A percentile compares a stretch with the other conserved stretches of the same genome.
phyloP scores from a whole-genome alignment of 495 filamentous ascomycete genomes.

The Daldinia decipiens region DNA sequence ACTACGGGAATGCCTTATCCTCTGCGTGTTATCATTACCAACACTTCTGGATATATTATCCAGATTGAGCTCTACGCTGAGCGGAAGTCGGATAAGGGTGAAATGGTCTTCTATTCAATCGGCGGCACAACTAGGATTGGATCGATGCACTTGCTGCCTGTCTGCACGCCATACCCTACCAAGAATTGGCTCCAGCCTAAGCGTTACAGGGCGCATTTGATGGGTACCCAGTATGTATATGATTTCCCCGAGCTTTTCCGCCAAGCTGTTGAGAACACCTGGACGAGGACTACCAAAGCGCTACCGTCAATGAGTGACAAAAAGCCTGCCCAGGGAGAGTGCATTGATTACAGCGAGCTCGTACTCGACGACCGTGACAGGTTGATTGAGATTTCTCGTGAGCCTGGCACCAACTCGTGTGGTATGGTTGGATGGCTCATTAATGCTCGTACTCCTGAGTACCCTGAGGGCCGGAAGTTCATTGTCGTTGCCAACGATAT shows the following conservation, averaged over 20 bases:
- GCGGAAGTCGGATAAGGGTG: slow-evolving; percentile 94
- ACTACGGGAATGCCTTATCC: slow-evolving; percentile 86
- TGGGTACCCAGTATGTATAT: slow-evolving; percentile 99
- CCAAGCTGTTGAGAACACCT: slow-evolving; percentile 96
- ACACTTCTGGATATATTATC: slow-evolving; percentile 98
- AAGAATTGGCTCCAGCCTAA: slow-evolving; percentile 99
- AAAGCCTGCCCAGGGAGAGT: slow-evolving; percentile 86
- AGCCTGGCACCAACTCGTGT: slow-evolving; percentile 92
- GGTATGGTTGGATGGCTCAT: slow-evolving; percentile 99
- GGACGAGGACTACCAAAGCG: slow-evolving; percentile 76
- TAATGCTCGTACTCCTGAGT: slow-evolving; percentile 97
- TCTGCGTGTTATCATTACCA: slow-evolving; percentile 95
- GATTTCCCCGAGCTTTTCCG: slow-evolving; percentile 99
- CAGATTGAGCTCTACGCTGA: slow-evolving; percentile 98
- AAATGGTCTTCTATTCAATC: slow-evolving; percentile 98
- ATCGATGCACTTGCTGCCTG: slow-evolving; percentile 91
- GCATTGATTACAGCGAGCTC: slow-evolving; percentile 94
- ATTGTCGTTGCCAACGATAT: slow-evolving; percentile 99
- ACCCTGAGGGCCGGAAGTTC: slow-evolving; percentile 90
- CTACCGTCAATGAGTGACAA: slow-evolving; percentile 77
- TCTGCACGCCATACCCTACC: slow-evolving; percentile 92
- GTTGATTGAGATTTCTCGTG: slow-evolving; percentile 89
- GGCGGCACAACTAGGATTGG: slow-evolving; percentile 94
- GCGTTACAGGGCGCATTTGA: slow-evolving; percentile 97
- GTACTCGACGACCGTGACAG: slow-evolving; percentile 94